Base-by-base conservation (phyloP, 805 yeast species). In the Myxozyma vanderwaltii region DNA sequence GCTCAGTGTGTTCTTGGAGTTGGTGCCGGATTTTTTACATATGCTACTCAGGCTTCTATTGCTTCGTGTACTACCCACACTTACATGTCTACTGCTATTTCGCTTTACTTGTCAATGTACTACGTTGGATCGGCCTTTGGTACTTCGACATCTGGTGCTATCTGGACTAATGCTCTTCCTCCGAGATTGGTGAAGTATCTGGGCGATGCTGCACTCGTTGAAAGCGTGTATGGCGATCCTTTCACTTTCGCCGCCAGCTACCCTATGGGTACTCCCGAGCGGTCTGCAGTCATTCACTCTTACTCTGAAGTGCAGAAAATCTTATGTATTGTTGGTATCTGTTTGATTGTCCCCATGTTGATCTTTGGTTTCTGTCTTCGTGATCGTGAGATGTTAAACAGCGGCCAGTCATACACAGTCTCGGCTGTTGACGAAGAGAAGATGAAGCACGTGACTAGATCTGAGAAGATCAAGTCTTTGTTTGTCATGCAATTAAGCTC, bases 1-100 rank as follows among this genome's bases (percentile, higher is more conserved):
- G 81, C 86, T 4, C 77, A 82, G 64, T 81, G 85, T 69, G 69
- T 86, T 19, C 72, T 85, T 64, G 91, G 91, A 65, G 79, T 87
- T 58, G 91, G 89, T 67, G 88, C 88, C 45, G 89, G 89, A 17
- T 81, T 86, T 71, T 84, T 86, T 76, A 83, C 87, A 15, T 85
- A 84, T 67, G 79, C 86, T 3, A 77, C 84, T 10, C 87, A 83
- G 69, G 83, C 82, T 4, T 79, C 86, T 44, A 79, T 83, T 62
- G 84, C 82, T 68, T 76, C 88, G 0, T 76, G 81, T 57, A 79
- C 82, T 36, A 79, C 76, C 63, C 91, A 85, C 72, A 85, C 82
- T 68, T 78, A 81, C 71, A 80, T 85, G 84, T 88, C 88, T 10
- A 79, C 82, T 48, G 78, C 82, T 35, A 79, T 84, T 45, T 79